phyloP scores from a whole-genome alignment of 495 filamentous ascomycete genomes.

The Neohortaea acidophila region DNA sequence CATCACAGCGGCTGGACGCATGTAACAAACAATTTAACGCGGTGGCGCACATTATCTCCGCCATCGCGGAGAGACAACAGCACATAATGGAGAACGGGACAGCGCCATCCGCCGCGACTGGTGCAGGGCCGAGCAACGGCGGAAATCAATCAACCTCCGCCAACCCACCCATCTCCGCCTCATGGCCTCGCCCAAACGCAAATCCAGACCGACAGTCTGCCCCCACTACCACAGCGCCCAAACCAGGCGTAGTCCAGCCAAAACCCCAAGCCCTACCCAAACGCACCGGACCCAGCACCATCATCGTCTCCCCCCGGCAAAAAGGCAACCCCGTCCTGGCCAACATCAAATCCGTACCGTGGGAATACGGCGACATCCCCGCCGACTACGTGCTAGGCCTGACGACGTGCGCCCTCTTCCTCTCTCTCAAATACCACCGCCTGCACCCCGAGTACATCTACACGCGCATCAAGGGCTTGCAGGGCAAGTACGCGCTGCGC shows the following conservation, averaged over 20 bases:
- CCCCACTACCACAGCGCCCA: conserved; percentile 1
- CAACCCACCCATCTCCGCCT: too few species aligned
- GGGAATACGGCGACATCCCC: conserved; percentile 92
- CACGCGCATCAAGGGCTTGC: conserved; percentile 65
- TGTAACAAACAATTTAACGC: too few species aligned
- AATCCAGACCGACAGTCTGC: conserved; percentile 6
- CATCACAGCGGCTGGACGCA: too few species aligned
- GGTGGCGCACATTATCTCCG: too few species aligned
- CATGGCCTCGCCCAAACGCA: too few species aligned
- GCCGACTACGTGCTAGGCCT: conserved; percentile 81
- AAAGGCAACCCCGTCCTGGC: conserved; percentile 91
- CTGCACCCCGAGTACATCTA: conserved; percentile 97
- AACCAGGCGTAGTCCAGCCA: conserved; percentile 40
- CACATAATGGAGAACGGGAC: too few species aligned
- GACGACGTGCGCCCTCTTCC: conserved; percentile 82
- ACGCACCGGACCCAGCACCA: conserved; percentile 54
- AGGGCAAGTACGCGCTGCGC: conserved; percentile 67
- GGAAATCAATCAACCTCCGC: too few species aligned
- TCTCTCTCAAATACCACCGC: conserved; percentile 93
- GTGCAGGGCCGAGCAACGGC: conserved; percentile 6
- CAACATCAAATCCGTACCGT: conserved; percentile 64
- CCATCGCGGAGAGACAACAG: too few species aligned
- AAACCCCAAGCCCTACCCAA: conserved; percentile 66
- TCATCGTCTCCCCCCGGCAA: conserved; percentile 72
- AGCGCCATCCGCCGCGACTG: too few species aligned